phyloP scores from a whole-genome alignment of 2,329 filamentous ascomycete genomes.

The Trichoderma semiorbis region DNA sequence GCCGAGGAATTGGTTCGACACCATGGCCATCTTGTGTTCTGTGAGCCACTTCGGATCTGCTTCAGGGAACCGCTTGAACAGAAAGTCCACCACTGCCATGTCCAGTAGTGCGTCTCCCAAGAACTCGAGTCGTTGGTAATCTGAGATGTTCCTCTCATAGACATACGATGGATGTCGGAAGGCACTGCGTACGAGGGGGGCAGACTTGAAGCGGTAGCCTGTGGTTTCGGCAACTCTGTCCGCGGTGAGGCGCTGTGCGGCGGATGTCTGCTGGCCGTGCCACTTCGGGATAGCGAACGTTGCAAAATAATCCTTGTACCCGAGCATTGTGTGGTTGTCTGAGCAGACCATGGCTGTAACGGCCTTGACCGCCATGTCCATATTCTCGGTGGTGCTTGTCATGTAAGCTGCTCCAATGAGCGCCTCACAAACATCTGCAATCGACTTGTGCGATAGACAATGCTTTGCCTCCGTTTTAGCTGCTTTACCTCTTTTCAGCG shows the following conservation, averaged over 20 bases:
- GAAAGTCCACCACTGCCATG: constrained; percentile 76
- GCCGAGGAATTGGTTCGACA: constrained; percentile 90
- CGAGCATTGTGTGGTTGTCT: constrained; percentile 64
- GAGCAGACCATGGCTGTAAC: constrained; percentile 69
- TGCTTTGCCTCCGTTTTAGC: constrained; percentile 51
- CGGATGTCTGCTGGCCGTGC: constrained; percentile 60
- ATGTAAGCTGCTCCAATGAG: constrained; percentile 82
- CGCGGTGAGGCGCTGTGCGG: constrained; percentile 66
- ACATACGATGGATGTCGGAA: constrained; percentile 87
- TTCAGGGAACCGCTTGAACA: constrained; percentile 72
- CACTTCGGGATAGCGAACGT: constrained; percentile 69
- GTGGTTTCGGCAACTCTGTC: constrained; percentile 56
- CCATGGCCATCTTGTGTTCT: constrained; percentile 99
- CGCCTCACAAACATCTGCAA: constrained; percentile 93
- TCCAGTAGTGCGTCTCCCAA: constrained; percentile 86
- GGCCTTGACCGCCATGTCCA: constrained; percentile 58
- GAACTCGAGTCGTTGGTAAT: constrained; percentile 90
- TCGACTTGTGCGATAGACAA: constrained; percentile 76
- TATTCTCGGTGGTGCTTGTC: constrained; percentile 38
- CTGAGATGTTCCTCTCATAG: constrained; percentile 71
- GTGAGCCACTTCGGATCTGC: constrained; percentile 95
- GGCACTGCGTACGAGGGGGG: constrained; percentile 74
- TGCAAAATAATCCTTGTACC: constrained; percentile 69
- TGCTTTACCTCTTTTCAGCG: constrained; percentile 69
- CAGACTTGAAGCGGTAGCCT: constrained; percentile 66